A percentile compares a stretch with the other conserved stretches of the same genome.
Evolutionary conservation across 352 stramenopile genomes (phyloP).

Genomic region (Blastocystis sp.): DNA sequence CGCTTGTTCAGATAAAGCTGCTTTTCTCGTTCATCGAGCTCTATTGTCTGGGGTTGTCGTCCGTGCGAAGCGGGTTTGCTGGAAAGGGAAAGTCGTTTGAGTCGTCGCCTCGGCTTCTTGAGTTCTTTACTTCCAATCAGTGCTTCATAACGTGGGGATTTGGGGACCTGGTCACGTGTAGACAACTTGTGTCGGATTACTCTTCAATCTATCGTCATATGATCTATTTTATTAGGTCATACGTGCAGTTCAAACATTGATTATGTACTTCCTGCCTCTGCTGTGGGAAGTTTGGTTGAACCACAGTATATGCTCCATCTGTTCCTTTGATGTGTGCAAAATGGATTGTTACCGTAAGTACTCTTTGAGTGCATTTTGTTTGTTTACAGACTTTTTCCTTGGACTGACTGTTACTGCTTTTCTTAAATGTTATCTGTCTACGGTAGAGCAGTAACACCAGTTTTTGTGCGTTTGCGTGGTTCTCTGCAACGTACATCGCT

Average conservation of each 20-base stretch:
- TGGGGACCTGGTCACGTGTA: not conserved
- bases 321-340: too few relatives aligned
- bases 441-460: too few relatives aligned
- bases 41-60: constrained; percentile 4
- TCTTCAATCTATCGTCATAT: constrained; percentile 3
- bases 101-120: not conserved
- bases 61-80: not conserved
- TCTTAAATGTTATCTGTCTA: too few relatives aligned
- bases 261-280: too few relatives aligned
- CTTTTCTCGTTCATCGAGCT: constrained; percentile 8
- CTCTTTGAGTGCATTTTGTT: too few relatives aligned
- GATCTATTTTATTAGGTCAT: constrained; percentile 8
- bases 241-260: not conserved
- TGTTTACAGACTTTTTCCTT: too few relatives aligned
- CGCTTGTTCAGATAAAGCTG: not conserved
- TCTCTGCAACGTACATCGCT: too few relatives aligned
- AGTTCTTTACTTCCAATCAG: not conserved
- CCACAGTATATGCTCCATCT: too few relatives aligned
- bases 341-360: too few relatives aligned
- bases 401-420: too few relatives aligned
- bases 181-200: not conserved
- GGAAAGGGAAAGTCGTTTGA: not conserved
- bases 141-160: not conserved
- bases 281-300: too few relatives aligned
- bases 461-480: too few relatives aligned